Evolutionary conservation across 2,329 filamentous ascomycete species (phyloP).

Genomic region (Ophiostoma montium): DNA sequence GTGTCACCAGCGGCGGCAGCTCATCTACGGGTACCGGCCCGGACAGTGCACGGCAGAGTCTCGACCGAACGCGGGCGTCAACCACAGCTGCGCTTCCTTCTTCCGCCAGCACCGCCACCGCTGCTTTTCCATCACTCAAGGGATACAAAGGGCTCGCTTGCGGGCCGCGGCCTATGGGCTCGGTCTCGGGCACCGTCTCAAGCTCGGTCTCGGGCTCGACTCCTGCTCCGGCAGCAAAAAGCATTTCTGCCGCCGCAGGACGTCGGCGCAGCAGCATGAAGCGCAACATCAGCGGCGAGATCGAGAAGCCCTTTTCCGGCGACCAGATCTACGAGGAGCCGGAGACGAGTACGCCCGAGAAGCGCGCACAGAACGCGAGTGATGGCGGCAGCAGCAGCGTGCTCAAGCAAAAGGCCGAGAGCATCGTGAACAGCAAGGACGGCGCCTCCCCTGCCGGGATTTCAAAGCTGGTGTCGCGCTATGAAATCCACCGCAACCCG

Average conservation of each 20-base stretch:
- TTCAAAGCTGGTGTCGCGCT: slow-evolving; percentile 27
- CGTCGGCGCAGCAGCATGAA: slow-evolving; percentile 51
- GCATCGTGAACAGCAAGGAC: slow-evolving; percentile 42
- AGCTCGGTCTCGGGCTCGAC: slow-evolving; percentile 16
- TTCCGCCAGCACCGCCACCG: background rate
- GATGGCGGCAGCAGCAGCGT: background rate
- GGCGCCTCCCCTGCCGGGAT: slow-evolving; percentile 22
- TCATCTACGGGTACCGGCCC: slow-evolving; percentile 14
- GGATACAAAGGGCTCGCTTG: slow-evolving; percentile 27
- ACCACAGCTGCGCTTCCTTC: background rate
- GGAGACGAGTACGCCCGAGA: slow-evolving; percentile 28
- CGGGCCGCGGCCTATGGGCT: slow-evolving; percentile 15
- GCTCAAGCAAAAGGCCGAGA: slow-evolving; percentile 45
- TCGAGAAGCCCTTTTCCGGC: slow-evolving; percentile 52
- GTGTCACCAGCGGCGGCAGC: slow-evolving; percentile 12
- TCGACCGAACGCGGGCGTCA: slow-evolving; percentile 14
- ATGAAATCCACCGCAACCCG: slow-evolving; percentile 68
- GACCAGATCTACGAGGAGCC: slow-evolving; percentile 88
- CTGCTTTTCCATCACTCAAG: slow-evolving; percentile 19
- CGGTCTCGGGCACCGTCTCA: slow-evolving; percentile 20
- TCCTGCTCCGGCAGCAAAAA: slow-evolving; percentile 10
- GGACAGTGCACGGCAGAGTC: slow-evolving; percentile 19
- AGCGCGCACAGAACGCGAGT: background rate
- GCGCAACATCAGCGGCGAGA: slow-evolving; percentile 56
- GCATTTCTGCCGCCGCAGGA: slow-evolving; percentile 1